These are phyloP conservation scores for Beauveria sp. DNA, from an alignment of 2,329 filamentous ascomycete species.

Conservation along the genomic window DNA sequence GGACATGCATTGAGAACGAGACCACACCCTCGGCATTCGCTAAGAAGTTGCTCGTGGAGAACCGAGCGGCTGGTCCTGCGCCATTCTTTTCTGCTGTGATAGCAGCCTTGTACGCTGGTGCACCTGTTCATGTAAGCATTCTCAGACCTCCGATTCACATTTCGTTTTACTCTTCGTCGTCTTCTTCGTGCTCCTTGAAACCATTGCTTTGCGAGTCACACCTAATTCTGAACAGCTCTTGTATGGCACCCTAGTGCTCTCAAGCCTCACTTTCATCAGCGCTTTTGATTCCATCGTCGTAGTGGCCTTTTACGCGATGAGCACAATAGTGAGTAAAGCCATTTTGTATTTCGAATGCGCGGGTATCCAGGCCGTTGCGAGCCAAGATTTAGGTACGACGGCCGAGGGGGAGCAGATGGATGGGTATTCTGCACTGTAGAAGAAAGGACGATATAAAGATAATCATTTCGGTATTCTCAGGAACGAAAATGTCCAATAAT, in stretches of 20 bases:
- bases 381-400: background rate
- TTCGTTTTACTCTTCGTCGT: no score
- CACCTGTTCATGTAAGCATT: background rate
- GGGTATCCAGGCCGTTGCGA: background rate
- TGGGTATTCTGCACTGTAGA: background rate
- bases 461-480: no score
- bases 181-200: no score
- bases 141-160: background rate
- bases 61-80: background rate
- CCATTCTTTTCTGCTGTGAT: conserved; percentile 2
- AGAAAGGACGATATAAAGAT: background rate
- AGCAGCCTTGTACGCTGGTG: background rate
- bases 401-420: background rate
- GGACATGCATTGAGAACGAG: background rate
- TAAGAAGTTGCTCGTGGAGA: background rate
- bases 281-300: conserved; percentile 1
- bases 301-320: background rate
- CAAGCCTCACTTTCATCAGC: conserved; percentile 8
- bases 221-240: background rate
- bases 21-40: background rate
- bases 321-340: background rate
- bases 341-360: conserved; percentile 2
- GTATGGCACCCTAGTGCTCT: conserved; percentile 1
- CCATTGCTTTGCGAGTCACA: background rate
- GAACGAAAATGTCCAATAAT: no score